phyloP scores from a whole-genome alignment of 192 early-diverging fungal genomes.

The Coemansia sp. region DNA sequence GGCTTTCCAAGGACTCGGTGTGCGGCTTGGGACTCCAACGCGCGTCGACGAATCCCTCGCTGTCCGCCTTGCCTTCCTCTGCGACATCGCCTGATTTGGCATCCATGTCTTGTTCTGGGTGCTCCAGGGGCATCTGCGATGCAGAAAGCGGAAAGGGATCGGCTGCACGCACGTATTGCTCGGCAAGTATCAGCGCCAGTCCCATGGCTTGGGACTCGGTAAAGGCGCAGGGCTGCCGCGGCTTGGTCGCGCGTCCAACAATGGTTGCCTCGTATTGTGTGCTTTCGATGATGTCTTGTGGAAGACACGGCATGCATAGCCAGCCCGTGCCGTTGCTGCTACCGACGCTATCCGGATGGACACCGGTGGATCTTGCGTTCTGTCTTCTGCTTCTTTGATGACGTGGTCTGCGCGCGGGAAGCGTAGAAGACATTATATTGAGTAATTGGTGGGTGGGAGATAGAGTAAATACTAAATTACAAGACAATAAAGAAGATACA shows the following conservation, averaged over 20 bases:
- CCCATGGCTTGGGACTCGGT: slow-evolving; percentile 27
- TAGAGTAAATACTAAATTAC: background rate
- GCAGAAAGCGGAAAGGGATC: slow-evolving; percentile 2
- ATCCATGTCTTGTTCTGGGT: background rate
- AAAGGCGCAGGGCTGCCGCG: slow-evolving; percentile 1
- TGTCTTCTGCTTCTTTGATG: slow-evolving; percentile 4
- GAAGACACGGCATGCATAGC: slow-evolving; percentile 13
- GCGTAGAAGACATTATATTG: slow-evolving; percentile 1
- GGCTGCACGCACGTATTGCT: slow-evolving; percentile 25
- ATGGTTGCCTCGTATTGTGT: slow-evolving; percentile 5
- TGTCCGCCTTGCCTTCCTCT: background rate
- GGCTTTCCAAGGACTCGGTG: background rate
- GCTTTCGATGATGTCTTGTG: slow-evolving; percentile 13
- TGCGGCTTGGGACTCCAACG: background rate
- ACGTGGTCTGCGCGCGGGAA: slow-evolving; percentile 9
- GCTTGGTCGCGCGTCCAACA: background rate
- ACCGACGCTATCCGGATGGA: background rate
- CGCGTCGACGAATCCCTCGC: background rate
- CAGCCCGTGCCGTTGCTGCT: background rate
- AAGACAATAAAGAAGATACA: background rate
- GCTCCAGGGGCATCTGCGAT: background rate
- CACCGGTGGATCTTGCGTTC: background rate
- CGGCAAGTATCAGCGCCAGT: slow-evolving; percentile 26
- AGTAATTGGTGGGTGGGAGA: too few species aligned
- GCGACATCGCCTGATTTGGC: background rate